phyloP scores from a whole-genome alignment of 1,284 basidiomycete genomes.

The Exobasidium rhododendri region DNA sequence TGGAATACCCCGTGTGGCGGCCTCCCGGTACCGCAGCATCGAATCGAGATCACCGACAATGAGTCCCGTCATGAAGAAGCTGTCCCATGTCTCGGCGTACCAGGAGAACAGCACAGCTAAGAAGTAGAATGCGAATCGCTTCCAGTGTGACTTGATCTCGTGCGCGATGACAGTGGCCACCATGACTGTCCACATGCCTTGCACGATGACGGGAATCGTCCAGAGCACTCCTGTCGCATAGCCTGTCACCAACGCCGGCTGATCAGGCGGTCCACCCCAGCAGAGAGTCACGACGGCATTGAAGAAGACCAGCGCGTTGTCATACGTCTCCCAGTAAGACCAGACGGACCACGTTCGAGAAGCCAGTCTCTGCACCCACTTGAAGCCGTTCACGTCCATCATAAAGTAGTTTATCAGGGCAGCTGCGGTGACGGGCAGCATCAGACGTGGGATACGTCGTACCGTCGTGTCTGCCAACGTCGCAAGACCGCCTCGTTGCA shows the following conservation, averaged over 20 bases:
- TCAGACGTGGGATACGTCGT: slow-evolving; percentile 43
- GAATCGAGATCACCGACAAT: slow-evolving; percentile 43
- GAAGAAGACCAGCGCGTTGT: slow-evolving; percentile 39
- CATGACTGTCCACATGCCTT: slow-evolving; percentile 34
- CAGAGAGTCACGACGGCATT: slow-evolving; percentile 41
- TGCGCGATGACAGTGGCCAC: slow-evolving; percentile 31
- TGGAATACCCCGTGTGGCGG: slow-evolving; percentile 29
- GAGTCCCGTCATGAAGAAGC: slow-evolving; percentile 47
- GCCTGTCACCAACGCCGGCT: slow-evolving; percentile 33
- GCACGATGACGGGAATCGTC: slow-evolving; percentile 49
- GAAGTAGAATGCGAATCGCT: slow-evolving; percentile 42
- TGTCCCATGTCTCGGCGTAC: slow-evolving; percentile 44
- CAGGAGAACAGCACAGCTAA: slow-evolving; percentile 36
- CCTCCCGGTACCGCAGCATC: slow-evolving; percentile 41
- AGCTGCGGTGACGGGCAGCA: slow-evolving; percentile 35
- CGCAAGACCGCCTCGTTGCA: slow-evolving; percentile 37
- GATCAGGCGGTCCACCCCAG: slow-evolving; percentile 37
- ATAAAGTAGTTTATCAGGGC: slow-evolving; percentile 44
- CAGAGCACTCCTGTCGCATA: slow-evolving; percentile 51
- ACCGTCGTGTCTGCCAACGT: slow-evolving; percentile 39
- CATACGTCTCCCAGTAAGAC: slow-evolving; percentile 45
- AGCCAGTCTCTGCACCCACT: slow-evolving; percentile 41
- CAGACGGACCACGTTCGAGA: slow-evolving; percentile 46
- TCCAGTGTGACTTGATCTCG: slow-evolving; percentile 38
- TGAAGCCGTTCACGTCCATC: slow-evolving; percentile 40